Conservation (phyloP, 345 rosid genomes). For the Gossypium arboreum region DNA sequence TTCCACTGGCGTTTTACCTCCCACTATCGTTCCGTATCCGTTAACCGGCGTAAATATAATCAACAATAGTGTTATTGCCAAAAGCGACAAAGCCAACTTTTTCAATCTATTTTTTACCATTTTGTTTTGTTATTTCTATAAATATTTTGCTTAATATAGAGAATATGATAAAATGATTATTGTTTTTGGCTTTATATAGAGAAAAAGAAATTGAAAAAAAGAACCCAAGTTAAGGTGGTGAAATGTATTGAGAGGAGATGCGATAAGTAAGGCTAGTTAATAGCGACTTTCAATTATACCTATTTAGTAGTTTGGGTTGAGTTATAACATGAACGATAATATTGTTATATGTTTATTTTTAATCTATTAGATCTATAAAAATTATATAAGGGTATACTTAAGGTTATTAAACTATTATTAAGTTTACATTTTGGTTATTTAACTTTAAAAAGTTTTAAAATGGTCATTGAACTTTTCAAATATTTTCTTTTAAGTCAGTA, state of each 20-base stretch:
- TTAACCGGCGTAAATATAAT: neutral
- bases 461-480: too few relatives aligned
- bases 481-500: too few relatives aligned
- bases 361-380: too few relatives aligned
- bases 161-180: too few relatives aligned
- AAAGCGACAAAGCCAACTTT: neutral
- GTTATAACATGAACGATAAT: too few relatives aligned
- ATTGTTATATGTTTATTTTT: too few relatives aligned
- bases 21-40: constrained; percentile 34
- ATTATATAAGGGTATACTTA: too few relatives aligned
- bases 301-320: neutral
- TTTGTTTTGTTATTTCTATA: neutral
- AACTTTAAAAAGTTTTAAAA: too few relatives aligned
- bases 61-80: neutral
- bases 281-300: neutral
- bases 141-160: too few relatives aligned
- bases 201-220: neutral
- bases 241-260: neutral
- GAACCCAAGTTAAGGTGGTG: constrained; percentile 16
- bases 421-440: too few relatives aligned
- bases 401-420: too few relatives aligned
- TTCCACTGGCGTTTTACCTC: constrained; percentile 44
- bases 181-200: neutral
- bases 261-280: neutral
- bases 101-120: neutral